These are phyloP conservation scores for Primulina eburnea DNA, from an alignment of 257 asterid species.

Conservation along the genomic window DNA sequence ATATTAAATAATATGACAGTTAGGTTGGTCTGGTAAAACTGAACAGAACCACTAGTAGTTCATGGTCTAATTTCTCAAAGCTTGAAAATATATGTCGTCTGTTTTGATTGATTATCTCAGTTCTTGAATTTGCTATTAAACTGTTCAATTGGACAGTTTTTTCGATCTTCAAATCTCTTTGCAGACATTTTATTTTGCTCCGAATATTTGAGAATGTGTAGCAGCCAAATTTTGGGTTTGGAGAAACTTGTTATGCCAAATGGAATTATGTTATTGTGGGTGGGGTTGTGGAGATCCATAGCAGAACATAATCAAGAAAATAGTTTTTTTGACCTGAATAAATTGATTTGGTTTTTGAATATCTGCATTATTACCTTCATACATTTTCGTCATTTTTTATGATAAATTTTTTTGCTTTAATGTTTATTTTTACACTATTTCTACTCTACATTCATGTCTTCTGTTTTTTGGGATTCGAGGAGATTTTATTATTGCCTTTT, in stretches of 20 bases:
- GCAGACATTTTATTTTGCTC: neutral
- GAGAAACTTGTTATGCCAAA: slow-evolving; percentile 1
- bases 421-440: slow-evolving; percentile 5
- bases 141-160: slow-evolving; percentile 13
- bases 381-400: neutral
- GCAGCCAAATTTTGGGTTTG: neutral
- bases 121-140: neutral
- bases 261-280: neutral
- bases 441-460: neutral
- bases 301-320: neutral
- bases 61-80: slow-evolving; percentile 9
- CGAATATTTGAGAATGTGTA: neutral
- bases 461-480: neutral
- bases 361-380: neutral
- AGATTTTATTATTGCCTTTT: no score
- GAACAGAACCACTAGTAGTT: neutral
- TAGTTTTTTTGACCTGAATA: neutral
- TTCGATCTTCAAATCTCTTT: neutral
- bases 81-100: neutral
- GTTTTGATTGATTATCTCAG: neutral
- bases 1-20: neutral
- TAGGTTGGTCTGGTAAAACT: neutral
- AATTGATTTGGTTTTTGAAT: neutral
- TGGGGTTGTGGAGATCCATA: neutral
- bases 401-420: neutral